Base-by-base conservation (phyloP, 176 grass and related monocot genomes). In the Phoenix roebelenii region DNA sequence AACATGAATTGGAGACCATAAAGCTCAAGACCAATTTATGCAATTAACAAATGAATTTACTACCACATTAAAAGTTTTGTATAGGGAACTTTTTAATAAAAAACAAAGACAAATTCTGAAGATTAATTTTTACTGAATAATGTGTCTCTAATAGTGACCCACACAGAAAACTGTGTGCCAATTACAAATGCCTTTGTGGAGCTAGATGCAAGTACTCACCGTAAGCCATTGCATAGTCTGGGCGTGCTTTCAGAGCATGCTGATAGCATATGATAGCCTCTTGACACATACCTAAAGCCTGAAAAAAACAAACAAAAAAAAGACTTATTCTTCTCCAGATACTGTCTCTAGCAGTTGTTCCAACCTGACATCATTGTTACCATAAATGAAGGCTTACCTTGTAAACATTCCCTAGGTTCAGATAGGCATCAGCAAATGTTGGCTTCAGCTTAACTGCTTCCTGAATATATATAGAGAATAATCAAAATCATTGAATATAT, bases 401-500 rank as follows among this genome's bases (percentile, higher is more conserved):
- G 68, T 88, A 98, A 19, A 98, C 93, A 64, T 92, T 98, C 72
- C 93, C 93, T 75, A 88, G 76, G 57, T 98, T 98, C 73, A 98
- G 81, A 80, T 98, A 80, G 23, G 93, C 93, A 85, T 98, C 93
- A 55, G 87, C 58, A 70, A 92, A 98, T 24, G 84, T 76, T 53
- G 93, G 93, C 63, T 98, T 98, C 63, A 92, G 87, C 65, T 85
- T 98, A 80, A 98, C 76, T 75, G 87, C 93, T 79, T 98, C 93
- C 93, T 98, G 78, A 35, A 53, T 77, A 55, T 4, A 18, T 35
- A 48, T 16, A 39, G 35, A 44, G 16, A 57, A 68, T 10, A 22
- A 16, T 66, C 28, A 53, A 5, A 49, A 53, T 53, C 7, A 19
- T 7, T 32, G 10, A 52, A 28, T 12, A 12, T 0, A 5, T 44